Percentiles rank a stretch among this genome's conserved stretches.
Evolutionary conservation across 306 rosid genomes (phyloP).

Genomic region (Cyamopsis tetragonoloba): DNA sequence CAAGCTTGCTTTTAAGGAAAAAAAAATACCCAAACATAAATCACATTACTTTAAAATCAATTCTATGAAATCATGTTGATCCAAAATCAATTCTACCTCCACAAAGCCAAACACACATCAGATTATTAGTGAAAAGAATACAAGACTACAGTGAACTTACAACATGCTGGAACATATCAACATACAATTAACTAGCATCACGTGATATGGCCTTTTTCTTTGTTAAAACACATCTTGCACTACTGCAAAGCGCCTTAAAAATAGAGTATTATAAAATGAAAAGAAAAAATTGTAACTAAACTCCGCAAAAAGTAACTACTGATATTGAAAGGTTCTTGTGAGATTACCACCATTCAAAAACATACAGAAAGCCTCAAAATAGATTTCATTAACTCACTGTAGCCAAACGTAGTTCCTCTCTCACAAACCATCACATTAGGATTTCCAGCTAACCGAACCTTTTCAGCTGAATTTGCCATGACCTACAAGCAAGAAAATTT

Average conservation of each 20-base stretch:
- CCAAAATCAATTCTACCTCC: too few relatives aligned
- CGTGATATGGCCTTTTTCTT: constrained; percentile 4
- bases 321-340: background rate
- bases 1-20: too few relatives aligned
- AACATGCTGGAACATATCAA: background rate
- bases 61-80: too few relatives aligned
- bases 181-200: constrained; percentile 11
- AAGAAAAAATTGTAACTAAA: background rate
- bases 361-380: constrained; percentile 5
- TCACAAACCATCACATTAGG: constrained; percentile 97
- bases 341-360: constrained; percentile 12
- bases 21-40: too few relatives aligned
- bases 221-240: background rate
- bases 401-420: constrained; percentile 99
- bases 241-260: constrained; percentile 9
- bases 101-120: too few relatives aligned
- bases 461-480: constrained; percentile 88
- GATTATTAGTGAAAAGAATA: constrained; percentile 9
- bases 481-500: too few relatives aligned
- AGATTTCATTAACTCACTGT: constrained; percentile 66
- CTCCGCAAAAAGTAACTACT: background rate
- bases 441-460: constrained; percentile 90
- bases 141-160: constrained; percentile 10
- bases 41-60: too few relatives aligned
- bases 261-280: background rate